Evolutionary conservation across 495 filamentous ascomycete genomes (phyloP).

Genomic region (Cetradonia linearis): DNA sequence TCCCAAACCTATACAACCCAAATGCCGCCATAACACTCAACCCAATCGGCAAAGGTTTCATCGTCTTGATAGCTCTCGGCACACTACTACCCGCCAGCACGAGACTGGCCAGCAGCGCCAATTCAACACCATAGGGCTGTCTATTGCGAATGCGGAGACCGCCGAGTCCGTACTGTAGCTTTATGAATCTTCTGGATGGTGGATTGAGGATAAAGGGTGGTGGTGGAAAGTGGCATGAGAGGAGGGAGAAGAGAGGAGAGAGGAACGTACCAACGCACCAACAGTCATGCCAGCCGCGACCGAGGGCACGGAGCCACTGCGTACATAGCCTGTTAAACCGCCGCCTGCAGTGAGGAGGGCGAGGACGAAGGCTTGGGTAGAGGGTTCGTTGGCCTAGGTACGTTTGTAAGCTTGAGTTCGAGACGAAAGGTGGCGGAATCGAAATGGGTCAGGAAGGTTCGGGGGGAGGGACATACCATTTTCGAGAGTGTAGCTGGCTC

Average conservation of each 20-base stretch:
- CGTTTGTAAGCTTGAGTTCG: background rate
- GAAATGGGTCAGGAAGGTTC: background rate
- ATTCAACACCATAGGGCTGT: slow-evolving; percentile 62
- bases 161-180: slow-evolving; percentile 54
- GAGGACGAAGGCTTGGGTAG: slow-evolving; percentile 54
- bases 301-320: slow-evolving; percentile 77
- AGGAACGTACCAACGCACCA: slow-evolving; percentile 46
- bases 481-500: background rate
- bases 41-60: slow-evolving; percentile 66
- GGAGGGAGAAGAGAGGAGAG: background rate
- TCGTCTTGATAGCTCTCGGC: slow-evolving; percentile 68
- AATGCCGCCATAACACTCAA: slow-evolving; percentile 56
- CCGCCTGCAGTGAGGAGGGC: slow-evolving; percentile 75
- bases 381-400: slow-evolving; percentile 27
- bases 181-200: background rate
- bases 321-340: slow-evolving; percentile 72
- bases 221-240: background rate
- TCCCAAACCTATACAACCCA: slow-evolving; percentile 60
- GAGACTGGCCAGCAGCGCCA: slow-evolving; percentile 66
- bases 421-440: background rate
- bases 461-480: background rate
- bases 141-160: slow-evolving; percentile 56
- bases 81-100: slow-evolving; percentile 73
- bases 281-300: slow-evolving; percentile 73
- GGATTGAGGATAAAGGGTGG: slow-evolving; percentile 9